Base-by-base conservation (phyloP, 768 basidiomycete genomes). In the Collybiopsis confluens region DNA sequence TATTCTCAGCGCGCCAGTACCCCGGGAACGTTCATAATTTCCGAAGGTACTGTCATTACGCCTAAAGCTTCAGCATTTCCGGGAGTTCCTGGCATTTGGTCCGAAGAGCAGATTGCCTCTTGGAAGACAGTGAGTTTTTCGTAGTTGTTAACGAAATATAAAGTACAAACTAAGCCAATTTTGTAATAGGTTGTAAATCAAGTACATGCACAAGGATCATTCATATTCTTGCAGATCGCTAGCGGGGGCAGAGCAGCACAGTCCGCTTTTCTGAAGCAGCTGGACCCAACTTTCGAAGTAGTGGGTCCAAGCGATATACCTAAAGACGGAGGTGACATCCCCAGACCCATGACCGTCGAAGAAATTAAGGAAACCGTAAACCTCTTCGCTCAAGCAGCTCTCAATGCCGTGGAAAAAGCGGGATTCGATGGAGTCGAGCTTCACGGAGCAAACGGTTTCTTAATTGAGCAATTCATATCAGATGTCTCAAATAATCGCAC, bases 351-450 rank as follows among this genome's bases (percentile, higher is more conserved):
- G 28, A 71, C 68, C 3, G 63, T 52, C 9, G 65, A 65, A 1
- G 77, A 73, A 23, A 74, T 79, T 52, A 59, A 59, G 41, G 71
- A 73, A 36, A 68, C 70, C 42, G 62, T 72, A 36, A 42, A 57
- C 16, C 61, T 68, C 16, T 80, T 74, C 58, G 72, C 65, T 24
- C 64, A 67, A 9, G 77, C 74, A 0, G 75, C 80, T 10, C 61
- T 62, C 20, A 69, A 71, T 41, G 72, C 75, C 27, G 61, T 79
- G 30, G 59, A 67, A 36, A 59, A 35, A 33, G 78, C 81, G 30
- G 82, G 78, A 6, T 83, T 82, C 54, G 82, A 83, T 55, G 83
- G 81, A 15, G 69, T 80, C 4, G 80, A 83, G 66, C 64, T 74
- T 52, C 67, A 68, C 41, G 64, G 53, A 54, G 64, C 61, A 56